Base-by-base conservation (phyloP, 2,329 filamentous ascomycete genomes). In the Aquanectria penicillioides region DNA sequence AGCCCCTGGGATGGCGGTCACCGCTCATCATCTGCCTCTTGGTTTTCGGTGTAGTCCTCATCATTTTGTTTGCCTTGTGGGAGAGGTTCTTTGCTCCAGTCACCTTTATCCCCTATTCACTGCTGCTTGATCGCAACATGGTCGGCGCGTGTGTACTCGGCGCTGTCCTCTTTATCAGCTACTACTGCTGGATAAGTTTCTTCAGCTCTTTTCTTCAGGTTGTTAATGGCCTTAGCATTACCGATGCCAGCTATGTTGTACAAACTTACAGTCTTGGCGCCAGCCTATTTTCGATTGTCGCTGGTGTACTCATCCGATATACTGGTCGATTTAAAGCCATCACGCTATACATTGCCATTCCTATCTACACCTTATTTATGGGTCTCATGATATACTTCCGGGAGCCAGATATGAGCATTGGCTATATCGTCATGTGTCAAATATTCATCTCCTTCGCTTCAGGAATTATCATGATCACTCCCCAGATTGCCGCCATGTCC, bases 31-130 rank as follows among this genome's bases (percentile, higher is more conserved):
- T 83, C 41, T 69, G 75, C n/a, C 81, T 83, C 78, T 73, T 75
- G 31, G 79, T 83, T 2, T 63, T 87, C 15, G 86, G 86, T 2
- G 73, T 79, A 3, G 66, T 84, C 8, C 80, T 83, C 55, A 71
- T 89, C 2, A 61, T 81, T 12, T 53, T 75, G 12, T 78, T 83
- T 55, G 77, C 73, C 2, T 59, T 79, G 3, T 81, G 78, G 72
- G 82, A 86, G 68, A 77, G 72, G 22, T 83, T 77, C 18, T 61
- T 82, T 36, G 80, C 83, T 0, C 77, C 75, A 1, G 77, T 79
- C 26, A 81, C 81, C 26, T 77, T 86, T 61, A 73, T 86, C 25
- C 80, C 75, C 2, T 78, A 72, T 57, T 68, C 70, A 54, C 66
- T 82, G 56, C 69, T 81, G 63, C 59, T 62, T 5, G 63, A 69